Evolutionary conservation across 225 moss, liverwort and hornwort species (phyloP).

Genomic region (Marchantia paleacea): DNA sequence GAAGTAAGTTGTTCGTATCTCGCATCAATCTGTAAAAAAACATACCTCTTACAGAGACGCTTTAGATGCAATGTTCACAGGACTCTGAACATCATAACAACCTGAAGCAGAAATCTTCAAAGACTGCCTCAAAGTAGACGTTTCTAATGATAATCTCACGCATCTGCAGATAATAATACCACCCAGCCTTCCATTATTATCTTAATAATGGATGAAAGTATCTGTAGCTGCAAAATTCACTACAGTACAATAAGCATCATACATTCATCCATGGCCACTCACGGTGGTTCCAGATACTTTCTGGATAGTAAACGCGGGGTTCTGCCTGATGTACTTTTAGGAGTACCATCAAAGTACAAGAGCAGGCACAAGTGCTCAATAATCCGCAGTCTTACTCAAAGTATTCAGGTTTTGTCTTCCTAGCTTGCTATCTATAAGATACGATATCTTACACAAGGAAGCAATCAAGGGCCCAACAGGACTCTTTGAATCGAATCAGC

Average conservation of each 20-base stretch:
- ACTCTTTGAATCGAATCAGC: not conserved
- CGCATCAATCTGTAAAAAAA: not conserved
- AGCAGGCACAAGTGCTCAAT: not conserved
- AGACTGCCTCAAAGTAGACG: conserved; percentile 18
- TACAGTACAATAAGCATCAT: not conserved
- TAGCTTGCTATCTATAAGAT: not conserved
- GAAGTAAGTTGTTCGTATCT: not conserved
- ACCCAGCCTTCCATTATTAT: not conserved
- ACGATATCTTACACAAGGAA: not conserved
- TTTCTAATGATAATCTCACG: conserved; percentile 26
- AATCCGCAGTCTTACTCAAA: not conserved
- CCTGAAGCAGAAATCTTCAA: conserved; percentile 16
- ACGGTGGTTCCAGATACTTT: not conserved
- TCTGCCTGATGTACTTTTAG: not conserved
- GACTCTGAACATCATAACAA: conserved; percentile 14
- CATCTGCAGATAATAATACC: conserved; percentile 19
- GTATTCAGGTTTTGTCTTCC: not conserved
- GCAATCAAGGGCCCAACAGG: not conserved
- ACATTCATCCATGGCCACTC: not conserved
- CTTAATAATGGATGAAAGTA: not conserved
- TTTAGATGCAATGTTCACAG: conserved; percentile 7
- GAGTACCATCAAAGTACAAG: not conserved
- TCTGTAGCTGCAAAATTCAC: not conserved
- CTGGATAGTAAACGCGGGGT: not conserved
- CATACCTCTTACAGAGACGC: conserved; percentile 20